A percentile compares a stretch with the other conserved stretches of the same genome.
These are phyloP conservation scores for Sugiyamaella boreocaroliniensis DNA, from an alignment of 805 yeast species.

Conservation along the genomic window DNA sequence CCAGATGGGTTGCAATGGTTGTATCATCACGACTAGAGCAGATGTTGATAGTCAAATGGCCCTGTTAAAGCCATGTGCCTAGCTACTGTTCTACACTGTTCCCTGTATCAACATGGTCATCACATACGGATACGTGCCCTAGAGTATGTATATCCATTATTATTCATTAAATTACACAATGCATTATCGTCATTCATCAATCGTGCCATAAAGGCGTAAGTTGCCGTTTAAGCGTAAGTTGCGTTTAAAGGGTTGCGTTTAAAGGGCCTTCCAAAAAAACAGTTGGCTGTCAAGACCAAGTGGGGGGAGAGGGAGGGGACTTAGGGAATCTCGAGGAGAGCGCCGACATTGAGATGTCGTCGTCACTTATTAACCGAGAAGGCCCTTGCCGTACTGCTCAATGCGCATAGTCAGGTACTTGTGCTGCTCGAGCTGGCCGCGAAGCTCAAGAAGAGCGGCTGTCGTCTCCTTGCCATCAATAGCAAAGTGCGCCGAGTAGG, in stretches of 20 bases:
- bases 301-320: too few species aligned
- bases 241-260: too few species aligned
- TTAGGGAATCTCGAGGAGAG: too few species aligned
- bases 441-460: slow-evolving; percentile 21
- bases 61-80: not conserved
- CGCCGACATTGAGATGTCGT: too few species aligned
- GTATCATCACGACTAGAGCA: too few species aligned
- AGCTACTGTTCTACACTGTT: not conserved
- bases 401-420: slow-evolving; percentile 22
- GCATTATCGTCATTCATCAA: not conserved
- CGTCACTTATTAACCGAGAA: slow-evolving; percentile 13
- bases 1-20: too few species aligned
- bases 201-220: not conserved
- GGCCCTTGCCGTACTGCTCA: slow-evolving; percentile 32
- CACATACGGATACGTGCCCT: too few species aligned
- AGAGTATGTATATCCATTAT: not conserved
- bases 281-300: too few species aligned
- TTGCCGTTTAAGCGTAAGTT: too few species aligned
- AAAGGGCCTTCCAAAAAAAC: too few species aligned
- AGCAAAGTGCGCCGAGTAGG: slow-evolving; percentile 23
- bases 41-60: too few species aligned
- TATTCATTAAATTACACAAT: not conserved
- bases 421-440: slow-evolving; percentile 25
- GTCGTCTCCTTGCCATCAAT: slow-evolving; percentile 19
- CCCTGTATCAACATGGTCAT: too few species aligned